phyloP scores from a whole-genome alignment of 352 stramenopile species.

The Pythium myriotylum region DNA sequence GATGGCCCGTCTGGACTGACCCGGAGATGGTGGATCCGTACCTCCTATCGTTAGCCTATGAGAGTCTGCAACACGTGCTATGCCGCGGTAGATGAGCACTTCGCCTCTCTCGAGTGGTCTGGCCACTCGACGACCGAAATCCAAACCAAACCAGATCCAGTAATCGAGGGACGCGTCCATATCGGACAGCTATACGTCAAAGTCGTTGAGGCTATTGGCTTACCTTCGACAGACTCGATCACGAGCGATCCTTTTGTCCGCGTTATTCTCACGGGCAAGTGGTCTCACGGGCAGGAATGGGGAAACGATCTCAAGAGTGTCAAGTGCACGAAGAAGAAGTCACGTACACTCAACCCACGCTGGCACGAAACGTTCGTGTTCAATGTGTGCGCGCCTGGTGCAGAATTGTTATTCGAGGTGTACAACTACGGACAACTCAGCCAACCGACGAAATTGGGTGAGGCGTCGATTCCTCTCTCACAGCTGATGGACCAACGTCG shows the following conservation, averaged over 20 bases:
- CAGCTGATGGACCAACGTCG: constrained; percentile 86
- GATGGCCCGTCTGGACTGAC: neutral
- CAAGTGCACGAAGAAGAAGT: constrained; percentile 89
- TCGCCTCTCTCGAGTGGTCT: constrained; percentile 83
- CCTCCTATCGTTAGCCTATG: constrained; percentile 54
- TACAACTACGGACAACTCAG: constrained; percentile 87
- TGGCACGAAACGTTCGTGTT: constrained; percentile 90
- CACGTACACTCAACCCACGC: constrained; percentile 79
- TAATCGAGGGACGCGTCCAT: constrained; percentile 81
- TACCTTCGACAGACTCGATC: constrained; percentile 87
- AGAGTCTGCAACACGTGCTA: constrained; percentile 89
- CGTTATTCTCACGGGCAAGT: constrained; percentile 84
- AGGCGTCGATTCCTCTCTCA: constrained; percentile 69
- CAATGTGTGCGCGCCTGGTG: constrained; percentile 84
- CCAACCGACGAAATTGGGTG: constrained; percentile 82
- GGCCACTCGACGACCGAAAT: constrained; percentile 74
- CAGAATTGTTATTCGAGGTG: constrained; percentile 80
- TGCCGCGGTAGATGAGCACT: constrained; percentile 82
- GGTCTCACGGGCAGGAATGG: constrained; percentile 86
- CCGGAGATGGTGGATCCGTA: neutral
- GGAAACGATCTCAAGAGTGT: constrained; percentile 77
- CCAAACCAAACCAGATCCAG: constrained; percentile 69
- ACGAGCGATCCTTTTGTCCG: constrained; percentile 86
- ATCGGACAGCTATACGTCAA: constrained; percentile 89
- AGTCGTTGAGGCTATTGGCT: constrained; percentile 81